Conservation (phyloP, 768 basidiomycete genomes). For the Boletellus ananiceps region DNA sequence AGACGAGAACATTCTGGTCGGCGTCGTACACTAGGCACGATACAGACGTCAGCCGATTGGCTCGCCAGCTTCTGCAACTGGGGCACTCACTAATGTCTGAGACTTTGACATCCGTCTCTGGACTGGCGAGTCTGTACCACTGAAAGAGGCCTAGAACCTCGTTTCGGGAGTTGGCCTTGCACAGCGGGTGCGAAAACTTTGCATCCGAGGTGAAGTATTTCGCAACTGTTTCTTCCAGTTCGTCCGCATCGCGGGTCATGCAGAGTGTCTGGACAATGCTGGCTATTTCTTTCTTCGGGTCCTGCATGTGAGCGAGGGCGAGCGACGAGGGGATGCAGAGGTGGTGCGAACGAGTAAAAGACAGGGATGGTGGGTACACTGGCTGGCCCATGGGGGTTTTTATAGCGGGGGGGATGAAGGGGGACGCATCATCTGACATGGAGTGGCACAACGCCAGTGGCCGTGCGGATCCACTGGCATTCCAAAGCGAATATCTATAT, state of each 20-base stretch:
- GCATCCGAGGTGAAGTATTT: constrained; percentile 54
- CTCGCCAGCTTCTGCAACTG: background rate
- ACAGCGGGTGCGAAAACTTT: constrained; percentile 56
- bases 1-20: constrained; percentile 35
- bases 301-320: constrained; percentile 42
- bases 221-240: constrained; percentile 43
- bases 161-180: constrained; percentile 50
- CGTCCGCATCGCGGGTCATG: constrained; percentile 44
- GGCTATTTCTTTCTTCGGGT: constrained; percentile 48
- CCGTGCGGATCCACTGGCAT: background rate
- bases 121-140: constrained; percentile 66
- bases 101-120: constrained; percentile 39
- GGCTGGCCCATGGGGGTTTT: constrained; percentile 4
- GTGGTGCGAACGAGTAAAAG: background rate
- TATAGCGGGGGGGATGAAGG: constrained; percentile 9
- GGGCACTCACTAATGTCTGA: constrained; percentile 40
- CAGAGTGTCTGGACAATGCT: constrained; percentile 43
- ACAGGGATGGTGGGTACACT: background rate
- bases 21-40: constrained; percentile 44
- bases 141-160: constrained; percentile 54
- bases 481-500: constrained; percentile 2
- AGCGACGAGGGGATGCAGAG: background rate
- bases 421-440: background rate
- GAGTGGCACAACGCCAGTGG: background rate
- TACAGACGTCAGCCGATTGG: background rate